These are phyloP conservation scores for Ascochyta fabae DNA, from an alignment of 2,329 filamentous ascomycete species.

Conservation along the genomic window DNA sequence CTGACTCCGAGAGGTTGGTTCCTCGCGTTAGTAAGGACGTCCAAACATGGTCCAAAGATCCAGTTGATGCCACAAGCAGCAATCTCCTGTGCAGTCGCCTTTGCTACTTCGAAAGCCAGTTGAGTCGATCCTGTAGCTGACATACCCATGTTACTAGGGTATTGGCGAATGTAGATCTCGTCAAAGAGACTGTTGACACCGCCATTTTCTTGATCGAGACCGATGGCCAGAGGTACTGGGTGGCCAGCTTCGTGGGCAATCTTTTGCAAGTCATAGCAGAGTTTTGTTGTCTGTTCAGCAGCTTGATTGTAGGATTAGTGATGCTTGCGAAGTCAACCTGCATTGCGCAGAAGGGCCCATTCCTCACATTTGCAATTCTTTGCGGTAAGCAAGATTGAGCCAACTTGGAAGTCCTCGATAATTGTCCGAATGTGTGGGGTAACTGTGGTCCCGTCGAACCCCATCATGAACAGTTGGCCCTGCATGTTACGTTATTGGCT, in stretches of 20 bases:
- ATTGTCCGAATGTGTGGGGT: constrained; percentile 81
- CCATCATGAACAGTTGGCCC: constrained; percentile 81
- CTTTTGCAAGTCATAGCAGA: constrained; percentile 90
- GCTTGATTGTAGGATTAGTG: constrained; percentile 61
- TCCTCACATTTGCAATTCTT: constrained; percentile 82
- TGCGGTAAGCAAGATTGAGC: constrained; percentile 82
- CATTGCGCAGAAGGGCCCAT: constrained; percentile 16
- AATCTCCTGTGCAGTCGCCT: constrained; percentile 91
- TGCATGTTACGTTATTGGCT: constrained; percentile 59
- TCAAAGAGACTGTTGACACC: constrained; percentile 97
- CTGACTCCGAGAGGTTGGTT: constrained; percentile 91
- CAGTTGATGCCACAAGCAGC: constrained; percentile 94
- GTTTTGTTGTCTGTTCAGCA: constrained; percentile 83
- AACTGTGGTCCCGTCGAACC: constrained; percentile 83
- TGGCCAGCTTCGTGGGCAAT: constrained; percentile 92
- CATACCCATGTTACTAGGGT: constrained; percentile 94
- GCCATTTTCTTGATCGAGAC: constrained; percentile 95
- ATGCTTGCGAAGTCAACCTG: constrained; percentile 10
- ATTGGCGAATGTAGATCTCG: constrained; percentile 93
- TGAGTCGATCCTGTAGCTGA: constrained; percentile 88
- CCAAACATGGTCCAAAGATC: constrained; percentile 90
- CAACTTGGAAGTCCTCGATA: constrained; percentile 85
- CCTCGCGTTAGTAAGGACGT: constrained; percentile 90
- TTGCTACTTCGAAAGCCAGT: constrained; percentile 86
- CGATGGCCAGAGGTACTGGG: constrained; percentile 85